Evolutionary conservation across 73 alveolate genomes (phyloP), one percentile per base, ranked within the genome.

Genomic region (Paramecium sonneborni): DNA sequence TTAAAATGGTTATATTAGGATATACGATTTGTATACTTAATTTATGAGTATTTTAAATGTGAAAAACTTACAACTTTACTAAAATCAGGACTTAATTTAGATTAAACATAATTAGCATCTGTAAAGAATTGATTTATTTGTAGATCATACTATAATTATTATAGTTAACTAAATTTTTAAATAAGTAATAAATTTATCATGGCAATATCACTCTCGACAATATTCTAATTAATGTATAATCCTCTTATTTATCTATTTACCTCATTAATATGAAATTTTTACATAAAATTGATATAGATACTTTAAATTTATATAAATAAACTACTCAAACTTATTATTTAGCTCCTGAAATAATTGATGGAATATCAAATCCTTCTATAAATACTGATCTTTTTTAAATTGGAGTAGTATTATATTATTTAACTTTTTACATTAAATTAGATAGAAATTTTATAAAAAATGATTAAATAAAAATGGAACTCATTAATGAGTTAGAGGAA

Each of bases 1-100:
- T 46, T 79, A 79, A 79, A 79, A 44, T 79, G 90, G 90, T 74
- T 79, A 2, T 79, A 20, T 79, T n/a, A 79, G 41, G 90, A 79
- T 26, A 7, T 15, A 0, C 41, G 34, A 3, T 30, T 37, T 18
- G 41, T 79, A 2, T 79, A 43, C 28, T 79, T 79, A 46, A 35
- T 79, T 43, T 79, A 30, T 24, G 90, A 79, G 18, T 34, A 39
- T 44, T 79, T 79, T 46, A n/a, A 55, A 43, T 32, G 76, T 8
- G 69, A 79, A 44, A 79, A 79, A 79, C 28, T 79, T 5, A 18
- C 30, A 6, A 39, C 46, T 32, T 24, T 79, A 39, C 12, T 79
- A 18, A 43, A 43, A 11, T 24, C 39, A 34, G 90, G 90, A 21
- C 38, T 79, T 1, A 18, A 11, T 8, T 20, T 79, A 12, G 69